Evolutionary conservation across 139 green algal species (phyloP), one percentile per base, ranked within the genome.

Genomic region (Deuterostichococcus epilithicus): DNA sequence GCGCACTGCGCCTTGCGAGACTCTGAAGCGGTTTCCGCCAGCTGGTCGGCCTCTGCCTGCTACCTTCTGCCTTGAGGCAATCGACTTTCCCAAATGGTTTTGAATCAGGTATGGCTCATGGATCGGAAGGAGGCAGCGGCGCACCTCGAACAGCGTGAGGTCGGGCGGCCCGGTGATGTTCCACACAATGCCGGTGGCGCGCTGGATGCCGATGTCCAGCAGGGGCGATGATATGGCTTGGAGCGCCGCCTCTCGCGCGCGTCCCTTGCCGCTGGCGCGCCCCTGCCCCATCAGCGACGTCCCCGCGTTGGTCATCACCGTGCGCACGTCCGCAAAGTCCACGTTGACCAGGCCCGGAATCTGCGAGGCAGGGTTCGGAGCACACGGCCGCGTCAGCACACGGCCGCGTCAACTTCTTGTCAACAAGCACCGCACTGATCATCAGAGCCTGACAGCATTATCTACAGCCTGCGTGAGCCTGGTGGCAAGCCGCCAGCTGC

Each of bases 121-220:
- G n/a, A n/a, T n/a, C n/a, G 15, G 18, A 13, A 60, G 45, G 45
- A 60, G 15, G 18, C 15, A 60, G 45, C 45, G 15, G 45, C 83
- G 44, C 66, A 91, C 92, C 89, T 98, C 94, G 58, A 88, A 90
- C 52, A 97, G 85, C 0, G 88, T 96, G 80, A 98, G 88, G 83
- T 97, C 93, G 2, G 75, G 72, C 15, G 91, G 90, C 1, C 94
- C 94, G 5, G 94, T 97, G 86, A 98, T 97, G 90, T 98, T 99
- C 91, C 93, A 99, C 65, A 99, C 94, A 45, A 99, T 96, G 78
- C 95, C 95, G 0, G 95, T 99, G 5, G 95, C 95, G 38, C 90
- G 87, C 34, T 97, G 89, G 71, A 98, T 97, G 78, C 94, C 91
- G 15, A 94, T 73, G 52, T 98, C 94, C 73, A 98, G 85, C 72